Evolutionary conservation across 1,284 basidiomycete species (phyloP).

Genomic region (Sutorius eximius): DNA sequence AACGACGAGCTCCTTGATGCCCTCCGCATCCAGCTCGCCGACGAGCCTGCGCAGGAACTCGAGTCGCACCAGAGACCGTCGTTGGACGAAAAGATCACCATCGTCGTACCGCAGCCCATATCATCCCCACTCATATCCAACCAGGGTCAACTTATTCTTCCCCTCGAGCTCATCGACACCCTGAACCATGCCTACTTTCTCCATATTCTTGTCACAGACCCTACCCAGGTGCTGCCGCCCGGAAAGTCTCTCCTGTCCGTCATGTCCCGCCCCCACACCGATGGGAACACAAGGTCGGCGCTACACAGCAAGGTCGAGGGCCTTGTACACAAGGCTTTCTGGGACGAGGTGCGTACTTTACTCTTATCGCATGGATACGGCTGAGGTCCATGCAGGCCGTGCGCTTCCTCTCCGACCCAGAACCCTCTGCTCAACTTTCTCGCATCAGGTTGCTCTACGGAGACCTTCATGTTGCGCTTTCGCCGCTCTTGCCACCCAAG

Average conservation of each 20-base stretch:
- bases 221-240: constrained; percentile 56
- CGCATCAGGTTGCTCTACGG: constrained; percentile 54
- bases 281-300: constrained; percentile 29
- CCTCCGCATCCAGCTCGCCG: constrained; percentile 22
- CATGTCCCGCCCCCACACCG: constrained; percentile 44
- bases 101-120: constrained; percentile 23
- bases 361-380: background rate
- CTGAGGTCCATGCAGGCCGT: constrained; percentile 39
- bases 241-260: constrained; percentile 69
- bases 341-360: constrained; percentile 59
- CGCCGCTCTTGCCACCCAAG: constrained; percentile 51
- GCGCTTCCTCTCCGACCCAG: constrained; percentile 43
- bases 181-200: constrained; percentile 63
- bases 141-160: constrained; percentile 39
- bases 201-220: constrained; percentile 60
- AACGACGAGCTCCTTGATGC: constrained; percentile 36
- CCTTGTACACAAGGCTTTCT: constrained; percentile 62
- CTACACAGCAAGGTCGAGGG: constrained; percentile 54
- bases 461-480: constrained; percentile 51
- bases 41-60: background rate
- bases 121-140: constrained; percentile 34
- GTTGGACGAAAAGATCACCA: constrained; percentile 14
- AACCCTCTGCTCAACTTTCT: constrained; percentile 46
- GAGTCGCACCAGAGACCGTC: background rate
- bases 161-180: constrained; percentile 51